A percentile compares a stretch with the other conserved stretches of the same genome.
Evolutionary conservation across 192 early-diverging fungal genomes (phyloP).

Genomic region (Helicostylum pulchrum): DNA sequence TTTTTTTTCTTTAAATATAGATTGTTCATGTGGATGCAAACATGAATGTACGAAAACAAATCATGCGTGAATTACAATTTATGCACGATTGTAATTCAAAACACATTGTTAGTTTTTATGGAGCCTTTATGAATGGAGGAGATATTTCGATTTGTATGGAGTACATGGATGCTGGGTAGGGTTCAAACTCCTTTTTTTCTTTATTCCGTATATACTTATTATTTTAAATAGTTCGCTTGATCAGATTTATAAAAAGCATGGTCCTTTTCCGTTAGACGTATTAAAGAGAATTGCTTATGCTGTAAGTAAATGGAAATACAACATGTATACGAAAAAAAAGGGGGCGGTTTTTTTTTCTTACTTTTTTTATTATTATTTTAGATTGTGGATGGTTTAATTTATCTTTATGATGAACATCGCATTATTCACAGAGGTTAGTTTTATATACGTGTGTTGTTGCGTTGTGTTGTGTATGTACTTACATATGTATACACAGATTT

Average conservation of each 20-base stretch:
- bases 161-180: slow-evolving; percentile 88
- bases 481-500: slow-evolving; percentile 50
- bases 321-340: background rate
- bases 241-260: slow-evolving; percentile 86
- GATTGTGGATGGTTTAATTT: slow-evolving; percentile 72
- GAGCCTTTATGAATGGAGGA: slow-evolving; percentile 81
- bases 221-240: slow-evolving; percentile 68
- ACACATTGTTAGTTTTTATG: slow-evolving; percentile 97
- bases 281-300: slow-evolving; percentile 81
- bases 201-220: background rate
- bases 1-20: too few relatives aligned
- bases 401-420: slow-evolving; percentile 39
- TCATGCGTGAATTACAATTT: slow-evolving; percentile 93
- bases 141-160: slow-evolving; percentile 97
- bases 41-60: slow-evolving; percentile 76
- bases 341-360: background rate
- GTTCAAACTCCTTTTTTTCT: background rate
- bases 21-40: slow-evolving; percentile 40
- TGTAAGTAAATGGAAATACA: slow-evolving; percentile 38
- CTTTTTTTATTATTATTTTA: slow-evolving; percentile 15
- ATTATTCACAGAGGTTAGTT: slow-evolving; percentile 71
- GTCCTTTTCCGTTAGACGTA: slow-evolving; percentile 85
- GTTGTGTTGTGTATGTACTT: too few relatives aligned
- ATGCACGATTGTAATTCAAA: slow-evolving; percentile 93
- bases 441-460: too few relatives aligned